phyloP scores from a whole-genome alignment of 1,284 basidiomycete species.

The Xanthoconium separans region DNA sequence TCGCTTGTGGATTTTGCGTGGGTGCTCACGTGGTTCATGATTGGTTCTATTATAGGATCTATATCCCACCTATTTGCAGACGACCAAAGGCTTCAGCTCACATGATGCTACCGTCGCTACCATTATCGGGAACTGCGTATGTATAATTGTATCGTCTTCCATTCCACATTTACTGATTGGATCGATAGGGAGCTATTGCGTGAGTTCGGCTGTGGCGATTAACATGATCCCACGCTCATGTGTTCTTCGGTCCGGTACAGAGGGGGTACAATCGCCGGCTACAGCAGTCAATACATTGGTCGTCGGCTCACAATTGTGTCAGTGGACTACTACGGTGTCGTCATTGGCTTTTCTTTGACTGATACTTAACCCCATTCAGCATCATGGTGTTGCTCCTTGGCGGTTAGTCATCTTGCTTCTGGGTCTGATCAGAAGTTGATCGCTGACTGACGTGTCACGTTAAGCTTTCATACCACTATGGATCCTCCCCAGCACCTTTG shows the following conservation, averaged over 20 bases:
- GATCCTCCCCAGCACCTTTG: slow-evolving; percentile 75
- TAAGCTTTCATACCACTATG: slow-evolving; percentile 77
- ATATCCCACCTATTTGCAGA: slow-evolving; percentile 78
- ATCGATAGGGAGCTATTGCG: slow-evolving; percentile 69
- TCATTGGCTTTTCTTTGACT: background rate
- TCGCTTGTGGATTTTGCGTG: background rate
- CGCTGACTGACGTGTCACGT: background rate
- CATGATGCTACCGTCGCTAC: slow-evolving; percentile 80
- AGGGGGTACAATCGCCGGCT: slow-evolving; percentile 81
- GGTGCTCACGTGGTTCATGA: background rate
- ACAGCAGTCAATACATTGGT: slow-evolving; percentile 80
- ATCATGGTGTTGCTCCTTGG: slow-evolving; percentile 58
- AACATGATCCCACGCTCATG: background rate
- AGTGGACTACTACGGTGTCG: slow-evolving; percentile 22
- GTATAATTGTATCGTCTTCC: background rate
- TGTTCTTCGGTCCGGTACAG: slow-evolving; percentile 33
- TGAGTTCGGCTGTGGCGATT: slow-evolving; percentile 23
- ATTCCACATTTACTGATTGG: background rate
- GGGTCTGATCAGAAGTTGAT: too few relatives aligned
- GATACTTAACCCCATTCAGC: slow-evolving; percentile 33
- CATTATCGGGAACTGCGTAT: slow-evolving; percentile 87
- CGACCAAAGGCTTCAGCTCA: slow-evolving; percentile 55
- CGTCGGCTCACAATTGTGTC: slow-evolving; percentile 84
- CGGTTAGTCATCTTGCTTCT: slow-evolving; percentile 12
- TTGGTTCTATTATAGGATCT: slow-evolving; percentile 47